Evolutionary conservation across 768 basidiomycete genomes (phyloP).

Genomic region (Hydnomerulius pinastri): DNA sequence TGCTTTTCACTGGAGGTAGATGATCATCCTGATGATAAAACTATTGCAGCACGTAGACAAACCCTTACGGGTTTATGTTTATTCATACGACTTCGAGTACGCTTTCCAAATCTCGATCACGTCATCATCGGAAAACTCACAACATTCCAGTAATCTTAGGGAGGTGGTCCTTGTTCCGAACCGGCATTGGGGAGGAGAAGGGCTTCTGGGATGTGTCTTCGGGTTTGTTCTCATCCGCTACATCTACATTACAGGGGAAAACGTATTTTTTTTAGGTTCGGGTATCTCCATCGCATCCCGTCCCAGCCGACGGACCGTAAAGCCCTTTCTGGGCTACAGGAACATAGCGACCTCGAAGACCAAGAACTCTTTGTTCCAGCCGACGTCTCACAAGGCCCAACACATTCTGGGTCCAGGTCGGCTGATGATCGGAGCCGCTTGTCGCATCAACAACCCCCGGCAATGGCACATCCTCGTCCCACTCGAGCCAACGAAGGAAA

Average conservation of each 20-base stretch:
- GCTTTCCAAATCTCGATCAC: constrained; percentile 31
- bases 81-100: constrained; percentile 95
- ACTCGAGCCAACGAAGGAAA: constrained; percentile 21
- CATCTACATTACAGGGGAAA: background rate
- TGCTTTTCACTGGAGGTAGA: background rate
- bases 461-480: constrained; percentile 32
- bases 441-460: constrained; percentile 12
- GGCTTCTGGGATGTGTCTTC: constrained; percentile 92
- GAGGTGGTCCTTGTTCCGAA: constrained; percentile 96
- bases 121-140: constrained; percentile 10
- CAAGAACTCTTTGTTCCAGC: constrained; percentile 76
- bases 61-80: constrained; percentile 92
- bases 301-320: constrained; percentile 63
- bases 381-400: constrained; percentile 38
- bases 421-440: constrained; percentile 9
- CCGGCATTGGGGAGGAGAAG: constrained; percentile 96
- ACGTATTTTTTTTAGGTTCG: constrained; percentile 56
- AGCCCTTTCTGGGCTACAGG: constrained; percentile 56
- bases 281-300: constrained; percentile 91
- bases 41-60: constrained; percentile 84
- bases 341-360: constrained; percentile 56
- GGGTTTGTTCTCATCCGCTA: constrained; percentile 56
- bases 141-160: constrained; percentile 67
- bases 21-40: constrained; percentile 3
- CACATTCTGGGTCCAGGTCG: background rate